These are phyloP conservation scores for Kluyveromyces nonfermentans DNA, from an alignment of 805 yeast genomes.

Conservation along the genomic window DNA sequence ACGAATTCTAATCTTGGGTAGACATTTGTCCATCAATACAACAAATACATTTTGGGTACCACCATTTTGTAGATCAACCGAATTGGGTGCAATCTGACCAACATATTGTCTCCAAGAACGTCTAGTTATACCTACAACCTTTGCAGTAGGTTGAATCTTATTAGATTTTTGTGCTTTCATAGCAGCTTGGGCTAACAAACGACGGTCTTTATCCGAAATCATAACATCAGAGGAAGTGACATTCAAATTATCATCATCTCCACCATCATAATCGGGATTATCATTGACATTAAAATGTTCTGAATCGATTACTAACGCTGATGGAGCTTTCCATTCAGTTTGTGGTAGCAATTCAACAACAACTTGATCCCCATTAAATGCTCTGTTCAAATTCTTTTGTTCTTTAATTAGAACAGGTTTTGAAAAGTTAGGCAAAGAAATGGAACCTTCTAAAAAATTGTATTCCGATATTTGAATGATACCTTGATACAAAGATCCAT, in stretches of 20 bases:
- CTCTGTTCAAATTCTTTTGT: slow-evolving; percentile 75
- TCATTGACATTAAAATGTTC: slow-evolving; percentile 51
- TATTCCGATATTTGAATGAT: slow-evolving; percentile 70
- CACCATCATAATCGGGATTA: slow-evolving; percentile 43
- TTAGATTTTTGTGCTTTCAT: slow-evolving; percentile 42
- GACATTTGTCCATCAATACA: slow-evolving; percentile 75
- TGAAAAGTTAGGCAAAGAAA: slow-evolving; percentile 60
- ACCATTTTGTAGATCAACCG: slow-evolving; percentile 50
- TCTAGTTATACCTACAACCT: slow-evolving; percentile 76
- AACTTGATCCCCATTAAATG: slow-evolving; percentile 86
- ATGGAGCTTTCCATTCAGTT: slow-evolving; percentile 79
- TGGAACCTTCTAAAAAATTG: slow-evolving; percentile 81
- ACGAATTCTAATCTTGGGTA: slow-evolving; percentile 79
- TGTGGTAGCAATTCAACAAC: slow-evolving; percentile 84
- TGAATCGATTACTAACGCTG: slow-evolving; percentile 71
- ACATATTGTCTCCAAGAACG: slow-evolving; percentile 96
- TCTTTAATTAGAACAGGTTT: slow-evolving; percentile 80
- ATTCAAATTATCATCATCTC: slow-evolving; percentile 37
- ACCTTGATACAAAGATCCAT: slow-evolving; percentile 84
- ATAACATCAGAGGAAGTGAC: slow-evolving; percentile 49
- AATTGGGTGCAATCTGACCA: slow-evolving; percentile 78
- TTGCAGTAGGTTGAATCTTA: slow-evolving; percentile 82
- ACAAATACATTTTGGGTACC: slow-evolving; percentile 76
- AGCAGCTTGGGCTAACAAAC: slow-evolving; percentile 70
- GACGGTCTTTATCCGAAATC: slow-evolving; percentile 36